Evolutionary conservation across 306 rosid genomes (phyloP).

Genomic region (Boehmeria nivea): DNA sequence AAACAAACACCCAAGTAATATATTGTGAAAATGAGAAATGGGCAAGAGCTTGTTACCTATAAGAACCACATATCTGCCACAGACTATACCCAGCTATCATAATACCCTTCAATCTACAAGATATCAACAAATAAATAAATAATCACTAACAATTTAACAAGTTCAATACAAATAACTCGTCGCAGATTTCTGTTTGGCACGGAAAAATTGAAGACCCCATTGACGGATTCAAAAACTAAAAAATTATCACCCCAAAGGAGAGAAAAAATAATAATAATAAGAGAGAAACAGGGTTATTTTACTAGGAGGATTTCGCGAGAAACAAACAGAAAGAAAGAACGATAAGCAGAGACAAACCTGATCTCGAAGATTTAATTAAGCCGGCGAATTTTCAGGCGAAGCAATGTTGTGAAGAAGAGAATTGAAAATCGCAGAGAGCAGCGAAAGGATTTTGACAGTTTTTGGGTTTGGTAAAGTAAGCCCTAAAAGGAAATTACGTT

Average conservation of each 20-base stretch:
- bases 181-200: no score
- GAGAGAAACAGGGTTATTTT: no score
- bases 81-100: slow-evolving; percentile 38
- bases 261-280: no score
- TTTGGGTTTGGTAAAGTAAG: neutral
- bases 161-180: no score
- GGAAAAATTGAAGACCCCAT: no score
- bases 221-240: no score
- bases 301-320: neutral
- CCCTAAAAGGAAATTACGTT: neutral
- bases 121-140: neutral
- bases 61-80: slow-evolving; percentile 34
- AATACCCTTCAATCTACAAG: slow-evolving; percentile 39
- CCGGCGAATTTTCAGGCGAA: neutral
- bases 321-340: neutral
- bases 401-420: no score
- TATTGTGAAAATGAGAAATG: slow-evolving; percentile 7
- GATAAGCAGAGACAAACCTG: neutral
- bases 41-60: slow-evolving; percentile 37
- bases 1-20: neutral
- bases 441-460: neutral
- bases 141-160: neutral
- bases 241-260: no score
- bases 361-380: neutral
- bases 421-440: neutral